Evolutionary conservation across 306 rosid species (phyloP).

Genomic region (Styphnolobium japonicum): DNA sequence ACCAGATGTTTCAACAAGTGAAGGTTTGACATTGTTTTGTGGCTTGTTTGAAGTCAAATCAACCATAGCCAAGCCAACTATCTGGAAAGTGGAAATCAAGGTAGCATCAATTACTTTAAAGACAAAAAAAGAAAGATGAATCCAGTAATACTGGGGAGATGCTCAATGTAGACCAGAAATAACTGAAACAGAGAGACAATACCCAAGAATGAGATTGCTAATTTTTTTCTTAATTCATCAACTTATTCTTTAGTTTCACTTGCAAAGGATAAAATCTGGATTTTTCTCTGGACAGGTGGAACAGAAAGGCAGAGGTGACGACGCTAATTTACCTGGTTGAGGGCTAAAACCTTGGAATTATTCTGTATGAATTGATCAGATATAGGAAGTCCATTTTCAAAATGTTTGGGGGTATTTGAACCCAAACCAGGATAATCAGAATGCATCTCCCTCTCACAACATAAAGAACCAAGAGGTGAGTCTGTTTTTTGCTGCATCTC

Average conservation of each 20-base stretch:
- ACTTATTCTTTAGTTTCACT: not conserved
- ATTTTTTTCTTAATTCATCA: not conserved
- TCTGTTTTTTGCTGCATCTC: constrained; percentile 30
- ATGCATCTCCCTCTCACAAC: constrained; percentile 41
- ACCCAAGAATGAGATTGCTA: not conserved
- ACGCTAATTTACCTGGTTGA: constrained; percentile 42
- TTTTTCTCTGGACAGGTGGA: constrained; percentile 16
- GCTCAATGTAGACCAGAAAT: not conserved
- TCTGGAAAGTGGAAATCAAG: constrained; percentile 51
- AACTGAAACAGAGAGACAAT: not conserved
- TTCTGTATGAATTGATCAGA: constrained; percentile 23
- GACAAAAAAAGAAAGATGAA: not conserved
- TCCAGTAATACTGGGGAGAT: not conserved
- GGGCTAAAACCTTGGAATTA: constrained; percentile 24
- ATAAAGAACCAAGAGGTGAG: constrained; percentile 26
- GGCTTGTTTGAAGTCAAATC: constrained; percentile 32
- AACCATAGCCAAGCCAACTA: constrained; percentile 19
- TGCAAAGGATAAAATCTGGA: constrained; percentile 7
- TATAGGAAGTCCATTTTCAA: constrained; percentile 18
- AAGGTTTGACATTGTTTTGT: constrained; percentile 10
- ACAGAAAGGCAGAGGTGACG: constrained; percentile 1
- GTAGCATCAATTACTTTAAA: constrained; percentile 1
- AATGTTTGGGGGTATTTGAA: constrained; percentile 23
- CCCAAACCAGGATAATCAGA: constrained; percentile 21
- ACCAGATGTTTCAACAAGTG: constrained; percentile 21